Evolutionary conservation across 2,329 filamentous ascomycete genomes (phyloP).

Genomic region (Sporothrix mexicana): DNA sequence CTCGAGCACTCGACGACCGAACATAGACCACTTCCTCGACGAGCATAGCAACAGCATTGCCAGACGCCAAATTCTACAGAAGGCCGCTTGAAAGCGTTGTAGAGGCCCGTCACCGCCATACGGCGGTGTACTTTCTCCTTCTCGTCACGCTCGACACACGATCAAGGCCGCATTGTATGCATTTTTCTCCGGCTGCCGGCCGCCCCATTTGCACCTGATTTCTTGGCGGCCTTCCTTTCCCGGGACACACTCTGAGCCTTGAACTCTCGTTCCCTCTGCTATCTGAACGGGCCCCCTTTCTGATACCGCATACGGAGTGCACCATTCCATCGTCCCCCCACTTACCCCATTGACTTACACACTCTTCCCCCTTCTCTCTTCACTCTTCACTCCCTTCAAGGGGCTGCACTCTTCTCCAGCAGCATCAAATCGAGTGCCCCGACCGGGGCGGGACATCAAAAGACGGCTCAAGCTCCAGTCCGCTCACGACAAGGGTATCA

Average conservation of each 20-base stretch:
- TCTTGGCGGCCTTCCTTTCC: slow-evolving; percentile 9
- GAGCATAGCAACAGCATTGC: background rate
- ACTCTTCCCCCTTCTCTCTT: slow-evolving; percentile 14
- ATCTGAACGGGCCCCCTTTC: background rate
- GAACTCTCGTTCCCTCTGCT: background rate
- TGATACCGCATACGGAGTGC: slow-evolving; percentile 11
- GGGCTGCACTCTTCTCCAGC: background rate
- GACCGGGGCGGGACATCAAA: slow-evolving; percentile 21
- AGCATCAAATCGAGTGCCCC: slow-evolving; percentile 10
- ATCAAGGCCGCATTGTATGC: slow-evolving; percentile 7
- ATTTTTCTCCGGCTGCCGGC: background rate
- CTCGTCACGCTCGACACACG: too few relatives aligned
- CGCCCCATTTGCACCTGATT: slow-evolving; percentile 1
- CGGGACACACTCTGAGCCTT: background rate
- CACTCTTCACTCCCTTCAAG: slow-evolving; percentile 1
- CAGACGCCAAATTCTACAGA: background rate
- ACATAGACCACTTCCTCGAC: background rate
- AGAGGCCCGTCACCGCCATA: background rate
- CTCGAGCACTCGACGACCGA: background rate
- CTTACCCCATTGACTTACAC: slow-evolving; percentile 14
- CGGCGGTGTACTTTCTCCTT: background rate
- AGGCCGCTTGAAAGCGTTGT: background rate
- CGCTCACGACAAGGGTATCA: slow-evolving; percentile 28
- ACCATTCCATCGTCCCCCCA: background rate
- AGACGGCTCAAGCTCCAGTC: slow-evolving; percentile 28